phyloP scores from a whole-genome alignment of 2,329 filamentous ascomycete genomes.

The Hymenoscyphus linearis region DNA sequence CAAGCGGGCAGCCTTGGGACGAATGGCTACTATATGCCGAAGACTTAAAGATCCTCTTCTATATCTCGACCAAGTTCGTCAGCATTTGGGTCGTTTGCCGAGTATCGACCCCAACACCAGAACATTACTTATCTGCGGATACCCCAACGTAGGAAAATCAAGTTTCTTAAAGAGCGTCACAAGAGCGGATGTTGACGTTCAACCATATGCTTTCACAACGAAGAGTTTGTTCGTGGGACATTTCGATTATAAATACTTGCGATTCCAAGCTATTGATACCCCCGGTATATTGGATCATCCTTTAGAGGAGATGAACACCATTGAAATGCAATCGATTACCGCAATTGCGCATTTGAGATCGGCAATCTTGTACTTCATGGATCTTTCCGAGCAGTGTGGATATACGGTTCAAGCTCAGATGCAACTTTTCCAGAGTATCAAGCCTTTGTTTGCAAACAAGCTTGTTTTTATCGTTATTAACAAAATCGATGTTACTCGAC shows the following conservation, averaged over 20 bases:
- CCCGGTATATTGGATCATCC: constrained; percentile 98
- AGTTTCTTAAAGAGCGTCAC: constrained; percentile 92
- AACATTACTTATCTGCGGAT: constrained; percentile 93
- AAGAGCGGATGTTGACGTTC: constrained; percentile 90
- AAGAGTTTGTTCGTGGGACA: constrained; percentile 97
- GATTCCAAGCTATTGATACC: constrained; percentile 92
- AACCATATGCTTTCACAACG: constrained; percentile 97
- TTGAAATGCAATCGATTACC: constrained; percentile 98
- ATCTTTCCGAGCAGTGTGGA: constrained; percentile 92
- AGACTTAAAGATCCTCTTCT: constrained; percentile 89
- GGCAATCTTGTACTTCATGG: constrained; percentile 97
- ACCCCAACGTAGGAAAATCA: constrained; percentile 96
- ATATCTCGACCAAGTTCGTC: constrained; percentile 93
- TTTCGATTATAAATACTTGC: constrained; percentile 92
- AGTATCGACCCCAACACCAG: constrained; percentile 98
- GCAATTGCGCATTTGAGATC: constrained; percentile 95
- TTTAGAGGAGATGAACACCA: constrained; percentile 98
- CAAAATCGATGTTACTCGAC: constrained; percentile 90
- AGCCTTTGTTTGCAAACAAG: constrained; percentile 95
- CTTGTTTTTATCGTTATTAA: constrained; percentile 95
- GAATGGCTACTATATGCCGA: constrained; percentile 97
- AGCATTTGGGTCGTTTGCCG: constrained; percentile 94
- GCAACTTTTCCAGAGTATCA: constrained; percentile 91
- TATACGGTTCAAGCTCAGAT: constrained; percentile 92
- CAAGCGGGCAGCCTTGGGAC: constrained; percentile 90